A percentile compares a stretch with the other conserved stretches of the same genome.
These are phyloP conservation scores for Cadophora sp. DNA, from an alignment of 2,329 filamentous ascomycete genomes.

Conservation along the genomic window DNA sequence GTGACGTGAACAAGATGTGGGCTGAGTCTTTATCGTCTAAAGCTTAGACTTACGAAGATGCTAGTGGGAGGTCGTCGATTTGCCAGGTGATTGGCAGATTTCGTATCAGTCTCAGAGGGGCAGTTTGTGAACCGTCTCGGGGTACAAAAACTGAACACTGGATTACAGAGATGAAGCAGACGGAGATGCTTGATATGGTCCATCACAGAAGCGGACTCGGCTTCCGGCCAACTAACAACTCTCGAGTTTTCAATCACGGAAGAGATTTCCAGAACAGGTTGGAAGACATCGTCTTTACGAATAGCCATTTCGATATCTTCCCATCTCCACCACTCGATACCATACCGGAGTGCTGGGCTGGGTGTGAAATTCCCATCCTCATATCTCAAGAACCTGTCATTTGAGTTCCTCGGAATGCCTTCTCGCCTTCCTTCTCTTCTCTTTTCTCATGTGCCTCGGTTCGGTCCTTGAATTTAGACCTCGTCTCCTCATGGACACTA, in stretches of 20 bases:
- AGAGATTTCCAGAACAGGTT: no score
- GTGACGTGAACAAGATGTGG: conserved; percentile 26
- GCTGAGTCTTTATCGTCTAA: conserved; percentile 23
- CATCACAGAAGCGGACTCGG: neutral
- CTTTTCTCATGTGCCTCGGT: no score
- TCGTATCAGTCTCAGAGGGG: conserved; percentile 55
- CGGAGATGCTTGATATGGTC: neutral
- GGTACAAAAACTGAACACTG: no score
- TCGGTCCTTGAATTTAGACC: no score
- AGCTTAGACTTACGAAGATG: conserved; percentile 29
- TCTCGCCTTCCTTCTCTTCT: no score
- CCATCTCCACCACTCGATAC: no score
- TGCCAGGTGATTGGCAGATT: conserved; percentile 35
- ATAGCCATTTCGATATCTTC: no score
- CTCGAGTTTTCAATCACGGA: neutral
- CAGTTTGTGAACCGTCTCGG: conserved; percentile 56
- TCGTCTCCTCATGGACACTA: neutral
- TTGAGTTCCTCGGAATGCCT: neutral
- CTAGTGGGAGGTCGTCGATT: conserved; percentile 22
- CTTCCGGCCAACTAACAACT: neutral
- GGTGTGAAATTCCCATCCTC: neutral
- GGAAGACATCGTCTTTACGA: no score
- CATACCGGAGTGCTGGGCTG: neutral
- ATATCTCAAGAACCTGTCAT: neutral
- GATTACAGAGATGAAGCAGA: conserved; percentile 44